Percentiles rank a stretch among this genome's conserved stretches.
phyloP scores from a whole-genome alignment of 441 rosid genomes.

The Aquilaria agallochum region DNA sequence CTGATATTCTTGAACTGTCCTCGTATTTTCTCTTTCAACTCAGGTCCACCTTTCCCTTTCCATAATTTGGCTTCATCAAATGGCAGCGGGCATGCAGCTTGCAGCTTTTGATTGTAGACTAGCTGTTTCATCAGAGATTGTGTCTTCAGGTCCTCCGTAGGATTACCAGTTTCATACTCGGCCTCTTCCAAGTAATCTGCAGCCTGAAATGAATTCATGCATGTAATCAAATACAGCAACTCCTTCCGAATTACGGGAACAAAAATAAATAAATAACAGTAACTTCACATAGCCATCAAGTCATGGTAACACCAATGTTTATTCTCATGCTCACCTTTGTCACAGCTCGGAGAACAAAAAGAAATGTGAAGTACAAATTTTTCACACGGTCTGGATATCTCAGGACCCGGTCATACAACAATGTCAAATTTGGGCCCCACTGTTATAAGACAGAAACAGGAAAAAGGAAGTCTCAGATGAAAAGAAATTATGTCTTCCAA shows the following conservation, averaged over 20 bases:
- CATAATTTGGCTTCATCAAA: conserved; percentile 90
- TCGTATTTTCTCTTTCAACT: conserved; percentile 75
- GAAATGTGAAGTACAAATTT: conserved; percentile 80
- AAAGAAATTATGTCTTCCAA: not conserved
- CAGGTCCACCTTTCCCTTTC: conserved; percentile 90
- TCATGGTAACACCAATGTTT: not conserved
- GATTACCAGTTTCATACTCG: conserved; percentile 68
- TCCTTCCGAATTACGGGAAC: conserved; percentile 3
- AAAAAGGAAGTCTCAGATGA: conserved; percentile 8
- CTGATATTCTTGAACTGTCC: conserved; percentile 86
- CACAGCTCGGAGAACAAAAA: conserved; percentile 86
- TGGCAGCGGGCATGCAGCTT: conserved; percentile 90
- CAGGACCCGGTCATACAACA: conserved; percentile 76
- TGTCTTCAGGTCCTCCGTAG: conserved; percentile 69
- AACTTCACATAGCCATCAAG: not conserved
- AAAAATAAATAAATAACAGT: conserved; percentile 2
- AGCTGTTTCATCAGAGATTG: conserved; percentile 74
- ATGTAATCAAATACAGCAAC: conserved; percentile 4
- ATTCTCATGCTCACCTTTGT: conserved; percentile 55
- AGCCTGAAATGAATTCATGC: conserved; percentile 40
- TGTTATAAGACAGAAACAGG: conserved; percentile 27
- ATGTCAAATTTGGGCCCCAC: conserved; percentile 84
- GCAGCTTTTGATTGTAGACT: conserved; percentile 59
- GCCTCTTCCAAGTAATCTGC: conserved; percentile 78
- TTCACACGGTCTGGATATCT: conserved; percentile 78